Evolutionary conservation across 441 rosid species (phyloP), one percentile per base, ranked within the genome.

Genomic region (Theobroma grandiflorum): DNA sequence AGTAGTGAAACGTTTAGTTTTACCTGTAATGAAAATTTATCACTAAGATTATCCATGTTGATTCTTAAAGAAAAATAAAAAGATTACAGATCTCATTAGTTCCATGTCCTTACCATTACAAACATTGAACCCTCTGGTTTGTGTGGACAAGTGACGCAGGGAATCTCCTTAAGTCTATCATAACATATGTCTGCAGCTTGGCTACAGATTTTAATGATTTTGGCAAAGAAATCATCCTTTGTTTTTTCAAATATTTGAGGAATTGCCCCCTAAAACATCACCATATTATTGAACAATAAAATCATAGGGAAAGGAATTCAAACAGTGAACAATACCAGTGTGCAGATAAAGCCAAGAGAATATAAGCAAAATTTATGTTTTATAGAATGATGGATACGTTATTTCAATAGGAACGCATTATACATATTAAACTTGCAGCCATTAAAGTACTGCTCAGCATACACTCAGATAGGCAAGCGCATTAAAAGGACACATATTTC

Each of bases 91-190:
- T 55, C 7, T 12, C 87, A 37, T 20, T 9, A 22, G 9, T 47
- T 26, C 8, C 6, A 26, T 70, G 72, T 18, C 58, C 83, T 59
- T 68, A 84, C 86, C 89, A 86, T 79, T 15, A 82, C 78, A 78
- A 80, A 88, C 84, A 79, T 85, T 63, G 84, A 80, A 7, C 91
- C 89, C 55, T 91, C 88, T 38, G 92, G 91, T 84, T 86, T 89
- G 47, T 76, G 59, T 0, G 85, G 88, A 79, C 92, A 89, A 42
- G 87, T 80, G 66, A 91, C 16, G 55, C 87, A 87, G 15, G 91
- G 91, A 80, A 89, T 90, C 78, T 84, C 89, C 57, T 80, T 74
- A 7, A 86, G 78, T 77, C 33, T 78, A n/a, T 86, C 83, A 43
- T 80, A 84, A 2, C 82, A 83, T 15, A 82, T 61, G 1, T 84